Evolutionary conservation across 2,329 filamentous ascomycete species (phyloP), one percentile per base, ranked within the genome.

Genomic region (Fusarium albidum): DNA sequence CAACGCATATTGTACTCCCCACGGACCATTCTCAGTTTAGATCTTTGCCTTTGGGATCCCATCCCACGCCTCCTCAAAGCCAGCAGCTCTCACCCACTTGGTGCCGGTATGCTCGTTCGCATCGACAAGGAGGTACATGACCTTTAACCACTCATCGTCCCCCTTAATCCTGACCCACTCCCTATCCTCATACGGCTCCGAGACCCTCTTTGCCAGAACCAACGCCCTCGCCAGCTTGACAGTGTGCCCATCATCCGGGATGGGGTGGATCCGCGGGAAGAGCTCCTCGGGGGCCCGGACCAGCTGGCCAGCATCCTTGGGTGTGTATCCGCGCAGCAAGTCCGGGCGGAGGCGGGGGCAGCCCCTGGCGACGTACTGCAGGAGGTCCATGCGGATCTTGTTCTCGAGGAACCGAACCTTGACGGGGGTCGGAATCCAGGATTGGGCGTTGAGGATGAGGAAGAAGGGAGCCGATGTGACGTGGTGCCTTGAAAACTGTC

Each of bases 171-270:
- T 71, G 26, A 84, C 77, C 77, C 81, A 81, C 4, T 78, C 72
- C 49, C 69, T 75, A 18, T 76, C 70, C 11, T 69, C 65, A 61
- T 76, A 88, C 33, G 71, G 69, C 59, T 68, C 64, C 44, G 79
- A 82, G 2, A 81, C 66, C 27, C 77, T 69, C 69, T 88, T 79
- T 1, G 85, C 91, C 64, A 92, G 73, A 5, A 82, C 82, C 14
- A 95, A 71, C 2, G 91, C 87, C 27, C 92, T 79, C 8, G 88
- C 79, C 6, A 96, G 74, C 72, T 97, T 97, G 47, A 87, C 79
- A 9, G 85, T 80, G 73, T 98, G 94, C 0, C 93, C 92, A 71
- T 97, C 92, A 61, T 96, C 93, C 0, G 80, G 67, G 28, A 82
- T 67, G 9, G 58, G 55, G 52, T 79, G 77, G 14, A 86, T 69